Base-by-base conservation (phyloP, 2,329 filamentous ascomycete genomes). In the Cladophialophora bantiana region DNA sequence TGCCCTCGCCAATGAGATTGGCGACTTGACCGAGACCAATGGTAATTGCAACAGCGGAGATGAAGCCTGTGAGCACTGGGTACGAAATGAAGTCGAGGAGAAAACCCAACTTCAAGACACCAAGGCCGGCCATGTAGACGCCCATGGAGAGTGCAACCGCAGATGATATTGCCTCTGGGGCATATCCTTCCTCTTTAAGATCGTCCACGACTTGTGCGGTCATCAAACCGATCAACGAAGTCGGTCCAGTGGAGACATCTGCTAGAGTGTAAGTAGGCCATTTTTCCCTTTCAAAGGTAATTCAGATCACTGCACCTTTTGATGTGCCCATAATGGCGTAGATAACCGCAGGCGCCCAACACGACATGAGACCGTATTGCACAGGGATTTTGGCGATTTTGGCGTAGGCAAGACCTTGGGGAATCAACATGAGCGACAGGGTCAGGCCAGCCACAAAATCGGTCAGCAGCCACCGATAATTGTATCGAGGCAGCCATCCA, bases 21-120 rank as follows among this genome's bases (percentile, higher is more conserved):
- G 82, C 85, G 64, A 90, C 83, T 74, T 90, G 88, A n/a, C 86
- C 87, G 58, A 89, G 83, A 26, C 86, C 84, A 73, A 90, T 90
- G 35, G 86, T 88, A 56, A 90, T 84, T 31, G 87, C 88, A 1
- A 88, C 87, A 1, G 88, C 87, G 0, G 87, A 88, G 71, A 90
- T 88, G 77, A 89, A 90, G 4, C 88, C 88, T 6, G 82, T 86
- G 0, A 90, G 81, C 1, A 90, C 86, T 0, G 88, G 88, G 0
- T 88, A 82, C 0, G 88, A 89, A 70, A 90, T 86, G 71, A 89
- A 90, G 67, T 90, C 87, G 20, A 90, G 81, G 4, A 90, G 79
- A 74, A 89, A 90, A 0, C 88, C 88, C 4, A 90, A 83, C 60
- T 87, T 88, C 26, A 89, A 79, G 1, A 89, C 79, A 0, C 88